Conservation (phyloP, 192 early-diverging fungal species). For the Geranomyces michiganensis region DNA sequence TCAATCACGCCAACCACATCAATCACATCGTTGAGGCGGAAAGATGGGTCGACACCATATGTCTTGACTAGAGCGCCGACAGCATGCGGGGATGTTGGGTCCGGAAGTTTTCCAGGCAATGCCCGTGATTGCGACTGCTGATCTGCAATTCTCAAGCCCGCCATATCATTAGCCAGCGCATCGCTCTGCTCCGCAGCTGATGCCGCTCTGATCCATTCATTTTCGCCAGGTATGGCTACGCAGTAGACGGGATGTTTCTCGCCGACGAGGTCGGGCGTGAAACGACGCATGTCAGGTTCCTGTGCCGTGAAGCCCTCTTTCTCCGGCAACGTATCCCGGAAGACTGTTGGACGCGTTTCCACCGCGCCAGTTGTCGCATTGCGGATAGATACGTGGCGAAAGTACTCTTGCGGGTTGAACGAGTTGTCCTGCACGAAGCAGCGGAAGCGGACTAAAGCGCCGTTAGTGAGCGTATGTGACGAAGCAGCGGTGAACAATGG, state of each 20-base stretch:
- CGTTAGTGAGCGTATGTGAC: neutral
- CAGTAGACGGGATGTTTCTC: constrained; percentile 31
- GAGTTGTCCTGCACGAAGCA: constrained; percentile 50
- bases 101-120: constrained; percentile 15
- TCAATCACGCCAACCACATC: constrained; percentile 29
- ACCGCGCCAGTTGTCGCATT: constrained; percentile 31
- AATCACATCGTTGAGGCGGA: constrained; percentile 28
- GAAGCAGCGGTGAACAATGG: neutral
- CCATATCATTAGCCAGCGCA: neutral
- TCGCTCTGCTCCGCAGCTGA: neutral
- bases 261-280: neutral
- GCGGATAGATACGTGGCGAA: constrained; percentile 17
- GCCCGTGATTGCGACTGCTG: neutral
- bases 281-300: constrained; percentile 8
- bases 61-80: constrained; percentile 25
- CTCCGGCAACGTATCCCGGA: constrained; percentile 11
- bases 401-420: constrained; percentile 40
- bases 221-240: constrained; percentile 21
- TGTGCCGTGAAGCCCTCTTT: neutral
- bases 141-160: neutral
- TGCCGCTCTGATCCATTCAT: neutral
- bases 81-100: constrained; percentile 5
- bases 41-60: constrained; percentile 16
- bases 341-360: constrained; percentile 3
- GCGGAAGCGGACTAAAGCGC: constrained; percentile 41